A percentile compares a stretch with the other conserved stretches of the same genome.
Conservation (phyloP, 2,329 filamentous ascomycete genomes). For the Allantophomopsis cytisporea region DNA sequence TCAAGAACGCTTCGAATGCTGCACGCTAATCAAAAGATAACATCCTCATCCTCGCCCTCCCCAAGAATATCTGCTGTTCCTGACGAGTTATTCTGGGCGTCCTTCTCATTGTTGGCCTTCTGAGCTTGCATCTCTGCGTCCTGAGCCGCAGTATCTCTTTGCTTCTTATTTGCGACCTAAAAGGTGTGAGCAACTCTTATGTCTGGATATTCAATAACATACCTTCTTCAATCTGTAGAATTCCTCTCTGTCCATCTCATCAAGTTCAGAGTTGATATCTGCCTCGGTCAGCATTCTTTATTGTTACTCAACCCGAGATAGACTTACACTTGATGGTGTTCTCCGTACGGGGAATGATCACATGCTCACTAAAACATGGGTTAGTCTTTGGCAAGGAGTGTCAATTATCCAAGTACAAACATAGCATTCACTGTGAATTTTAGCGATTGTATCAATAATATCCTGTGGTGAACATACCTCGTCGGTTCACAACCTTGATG, state of each 20-base stretch:
- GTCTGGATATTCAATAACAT: conserved; percentile 2
- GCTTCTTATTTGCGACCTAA: conserved; percentile 66
- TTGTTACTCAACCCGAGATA: conserved; percentile 1
- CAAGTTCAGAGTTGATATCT: conserved; percentile 96
- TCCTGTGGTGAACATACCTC: conserved; percentile 42
- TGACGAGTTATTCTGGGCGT: conserved; percentile 24
- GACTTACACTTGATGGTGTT: conserved; percentile 92
- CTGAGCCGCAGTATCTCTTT: conserved; percentile 57
- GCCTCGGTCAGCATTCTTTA: neutral
- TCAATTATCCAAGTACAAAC: conserved; percentile 31
- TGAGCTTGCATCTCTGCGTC: conserved; percentile 67
- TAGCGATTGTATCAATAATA: conserved; percentile 1
- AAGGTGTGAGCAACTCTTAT: conserved; percentile 1
- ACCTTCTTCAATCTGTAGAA: conserved; percentile 94
- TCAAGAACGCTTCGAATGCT: too few relatives aligned
- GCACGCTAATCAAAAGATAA: conserved; percentile 54
- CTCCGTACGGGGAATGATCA: conserved; percentile 95
- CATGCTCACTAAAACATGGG: conserved; percentile 49
- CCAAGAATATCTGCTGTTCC: conserved; percentile 54
- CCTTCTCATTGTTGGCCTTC: conserved; percentile 26
- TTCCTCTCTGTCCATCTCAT: conserved; percentile 94
- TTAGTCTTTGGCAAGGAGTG: neutral
- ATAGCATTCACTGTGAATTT: conserved; percentile 70
- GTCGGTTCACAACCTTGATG: conserved; percentile 96
- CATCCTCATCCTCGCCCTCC: conserved; percentile 67